A percentile compares a stretch with the other conserved stretches of the same genome.
Evolutionary conservation across 257 asterid genomes (phyloP).

Genomic region (Fraxinus anomala): DNA sequence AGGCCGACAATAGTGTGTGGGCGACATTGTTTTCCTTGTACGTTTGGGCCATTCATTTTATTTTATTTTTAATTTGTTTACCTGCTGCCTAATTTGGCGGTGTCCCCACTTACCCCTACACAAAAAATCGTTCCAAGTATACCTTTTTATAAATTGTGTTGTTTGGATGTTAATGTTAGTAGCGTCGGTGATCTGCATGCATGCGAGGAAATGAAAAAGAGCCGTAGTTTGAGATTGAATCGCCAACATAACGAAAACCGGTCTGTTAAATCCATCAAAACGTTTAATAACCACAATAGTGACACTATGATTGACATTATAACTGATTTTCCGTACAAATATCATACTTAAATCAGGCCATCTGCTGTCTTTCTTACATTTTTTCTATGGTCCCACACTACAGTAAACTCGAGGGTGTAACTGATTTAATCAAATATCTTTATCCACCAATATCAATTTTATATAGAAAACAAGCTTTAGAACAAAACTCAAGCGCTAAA

Average conservation of each 20-base stretch:
- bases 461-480: no score
- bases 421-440: no score
- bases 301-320: background rate
- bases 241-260: background rate
- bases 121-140: conserved; percentile 27
- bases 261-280: background rate
- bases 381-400: no score
- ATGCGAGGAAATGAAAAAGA: background rate
- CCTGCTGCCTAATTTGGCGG: conserved; percentile 41
- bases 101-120: conserved; percentile 52
- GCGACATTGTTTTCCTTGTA: conserved; percentile 24
- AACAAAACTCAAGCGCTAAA: no score
- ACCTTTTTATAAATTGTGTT: background rate
- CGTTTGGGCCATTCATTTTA: conserved; percentile 20
- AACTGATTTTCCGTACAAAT: no score
- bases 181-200: conserved; percentile 29
- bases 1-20: conserved; percentile 49
- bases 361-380: no score
- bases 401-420: no score
- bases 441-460: no score
- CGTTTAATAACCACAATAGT: background rate
- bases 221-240: background rate
- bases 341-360: no score
- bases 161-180: conserved; percentile 22
- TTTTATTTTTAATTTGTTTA: conserved; percentile 10